Evolutionary conservation across 176 grass and related monocot species (phyloP).

Genomic region (Poa annua): DNA sequence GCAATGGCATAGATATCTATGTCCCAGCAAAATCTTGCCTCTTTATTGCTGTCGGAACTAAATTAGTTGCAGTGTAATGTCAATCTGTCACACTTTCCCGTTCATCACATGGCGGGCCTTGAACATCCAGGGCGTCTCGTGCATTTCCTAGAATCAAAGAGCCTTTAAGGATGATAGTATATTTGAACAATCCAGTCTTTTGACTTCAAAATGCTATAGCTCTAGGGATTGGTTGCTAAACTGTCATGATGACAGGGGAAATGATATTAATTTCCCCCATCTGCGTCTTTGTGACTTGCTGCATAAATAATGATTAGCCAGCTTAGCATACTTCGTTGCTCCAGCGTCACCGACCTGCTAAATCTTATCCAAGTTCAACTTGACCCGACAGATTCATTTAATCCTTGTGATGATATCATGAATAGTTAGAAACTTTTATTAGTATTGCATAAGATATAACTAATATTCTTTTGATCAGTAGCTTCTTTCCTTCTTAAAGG

Average conservation of each 20-base stretch:
- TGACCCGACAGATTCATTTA: constrained; percentile 29
- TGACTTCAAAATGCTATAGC: constrained; percentile 45
- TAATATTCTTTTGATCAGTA: background rate
- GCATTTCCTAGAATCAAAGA: constrained; percentile 43
- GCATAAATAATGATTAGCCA: constrained; percentile 55
- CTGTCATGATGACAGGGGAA: constrained; percentile 52
- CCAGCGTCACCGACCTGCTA: constrained; percentile 38
- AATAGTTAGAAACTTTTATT: constrained; percentile 8
- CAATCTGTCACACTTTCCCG: constrained; percentile 53
- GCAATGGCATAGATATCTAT: constrained; percentile 37
- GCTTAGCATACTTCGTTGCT: constrained; percentile 45
- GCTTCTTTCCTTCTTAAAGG: constrained; percentile 18
- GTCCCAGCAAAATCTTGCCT: constrained; percentile 40
- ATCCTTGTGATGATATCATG: constrained; percentile 14
- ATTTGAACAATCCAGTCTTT: constrained; percentile 43
- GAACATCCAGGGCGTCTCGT: constrained; percentile 31
- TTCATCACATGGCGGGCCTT: constrained; percentile 56
- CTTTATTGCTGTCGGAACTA: constrained; percentile 24
- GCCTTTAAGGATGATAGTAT: constrained; percentile 34
- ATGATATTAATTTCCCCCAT: constrained; percentile 33
- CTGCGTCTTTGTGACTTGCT: constrained; percentile 40
- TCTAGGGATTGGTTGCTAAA: constrained; percentile 45
- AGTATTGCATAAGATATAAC: background rate
- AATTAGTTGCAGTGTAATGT: constrained; percentile 60
- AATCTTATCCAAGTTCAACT: constrained; percentile 48